Base-by-base conservation (phyloP, 2,329 filamentous ascomycete genomes). In the Aspergillus sp. region DNA sequence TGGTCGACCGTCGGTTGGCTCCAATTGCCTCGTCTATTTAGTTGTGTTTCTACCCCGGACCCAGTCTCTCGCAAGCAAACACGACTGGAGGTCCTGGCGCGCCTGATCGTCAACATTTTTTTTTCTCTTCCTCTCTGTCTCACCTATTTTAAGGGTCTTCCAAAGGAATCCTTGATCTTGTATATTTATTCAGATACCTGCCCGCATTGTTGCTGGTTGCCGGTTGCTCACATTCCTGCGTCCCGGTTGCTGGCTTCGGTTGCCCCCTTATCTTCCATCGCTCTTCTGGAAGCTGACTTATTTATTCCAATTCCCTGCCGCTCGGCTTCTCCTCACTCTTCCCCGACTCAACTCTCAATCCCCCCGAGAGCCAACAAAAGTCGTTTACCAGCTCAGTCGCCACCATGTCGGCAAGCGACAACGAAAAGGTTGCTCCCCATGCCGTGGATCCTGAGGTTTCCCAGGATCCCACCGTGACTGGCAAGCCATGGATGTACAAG, bases 401-500 rank as follows among this genome's bases (percentile, higher is more conserved):
- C 31, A 57, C 57, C 30, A 56, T 63, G 34, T 38, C 34, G 31
- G 62, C 60, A 41, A 55, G 19, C 38, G 49, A 57, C 19, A 62
- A 54, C 19, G 67, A 69, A 45, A 69, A 69, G 45, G 60, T 56
- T 51, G 52, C 59, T 59, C 63, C 63, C 64, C 45, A 45, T 61
- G 30, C 57, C 38, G 56, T 60, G 7, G 72, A 76, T 51, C 64
- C 69, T 30, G 71, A 74, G 53, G 51, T 67, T 19, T 64, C 63
- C 13, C 57, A 64, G 30, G 67, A 70, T 53, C 57, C 64, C 46
- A 30, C 63, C n/a, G 62, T 68, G 52, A 62, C 68, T 23, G 78
- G 77, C 2, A 76, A 74, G 52, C 67, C 77, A 65, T 92, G 89
- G 89, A 89, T 87, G 79, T 92, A 93, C 82, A 87, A 84, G 71